Percentiles rank a stretch among this genome's conserved stretches.
These are phyloP conservation scores for Rhizopus microsporus DNA, from an alignment of 371 early-diverging fungal genomes.

Conservation along the genomic window DNA sequence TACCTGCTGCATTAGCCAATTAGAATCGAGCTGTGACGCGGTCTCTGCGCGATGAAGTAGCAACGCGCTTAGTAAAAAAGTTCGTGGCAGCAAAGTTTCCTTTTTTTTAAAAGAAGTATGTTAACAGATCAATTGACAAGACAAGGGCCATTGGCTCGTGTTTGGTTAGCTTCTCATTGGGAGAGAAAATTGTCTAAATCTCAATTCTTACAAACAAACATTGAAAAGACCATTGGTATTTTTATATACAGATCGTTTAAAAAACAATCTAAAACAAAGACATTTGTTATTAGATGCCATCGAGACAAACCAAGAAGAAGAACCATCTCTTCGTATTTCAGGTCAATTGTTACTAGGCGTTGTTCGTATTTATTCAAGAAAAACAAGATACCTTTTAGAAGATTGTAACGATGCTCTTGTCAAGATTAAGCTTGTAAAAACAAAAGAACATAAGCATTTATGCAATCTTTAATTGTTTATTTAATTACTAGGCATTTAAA, in stretches of 20 bases:
- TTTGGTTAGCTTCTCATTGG: slow-evolving; percentile 98
- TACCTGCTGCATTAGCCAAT: too few relatives aligned
- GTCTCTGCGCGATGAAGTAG: background rate
- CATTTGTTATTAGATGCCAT: slow-evolving; percentile 70
- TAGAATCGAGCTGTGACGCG: background rate
- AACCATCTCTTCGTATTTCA: slow-evolving; percentile 90
- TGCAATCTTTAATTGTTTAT: background rate
- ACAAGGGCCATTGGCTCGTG: slow-evolving; percentile 92
- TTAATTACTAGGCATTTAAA: slow-evolving; percentile 69
- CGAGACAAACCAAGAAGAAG: slow-evolving; percentile 72
- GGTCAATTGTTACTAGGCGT: slow-evolving; percentile 98
- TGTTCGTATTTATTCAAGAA: slow-evolving; percentile 93
- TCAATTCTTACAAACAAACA: slow-evolving; percentile 90
- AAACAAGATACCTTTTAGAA: slow-evolving; percentile 94
- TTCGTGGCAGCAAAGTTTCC: slow-evolving; percentile 2
- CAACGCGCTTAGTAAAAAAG: background rate
- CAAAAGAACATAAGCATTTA: background rate
- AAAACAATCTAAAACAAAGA: background rate
- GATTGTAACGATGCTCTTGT: slow-evolving; percentile 97
- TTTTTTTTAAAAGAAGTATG: slow-evolving; percentile 11
- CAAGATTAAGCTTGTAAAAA: slow-evolving; percentile 88
- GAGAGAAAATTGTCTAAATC: slow-evolving; percentile 95
- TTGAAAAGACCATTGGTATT: slow-evolving; percentile 84
- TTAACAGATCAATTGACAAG: slow-evolving; percentile 52
- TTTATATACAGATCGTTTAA: background rate